Percentiles rank a stretch among this genome's conserved stretches.
Conservation (phyloP, 2,329 filamentous ascomycete genomes). For the Penicillium sp. region DNA sequence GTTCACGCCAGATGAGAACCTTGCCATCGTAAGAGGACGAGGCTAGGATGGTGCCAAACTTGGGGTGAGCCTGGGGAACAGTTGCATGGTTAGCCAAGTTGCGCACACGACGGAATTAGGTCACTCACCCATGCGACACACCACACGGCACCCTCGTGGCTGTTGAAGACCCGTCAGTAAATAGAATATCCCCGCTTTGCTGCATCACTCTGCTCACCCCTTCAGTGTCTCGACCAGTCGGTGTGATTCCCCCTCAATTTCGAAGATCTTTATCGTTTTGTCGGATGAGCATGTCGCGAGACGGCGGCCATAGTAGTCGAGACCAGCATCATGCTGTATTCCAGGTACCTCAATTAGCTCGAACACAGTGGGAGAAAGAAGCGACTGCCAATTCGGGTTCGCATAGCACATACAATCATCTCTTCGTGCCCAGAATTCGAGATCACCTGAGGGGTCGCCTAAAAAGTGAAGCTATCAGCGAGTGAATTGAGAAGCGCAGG, state of each 20-base stretch:
- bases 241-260: slow-evolving; percentile 91
- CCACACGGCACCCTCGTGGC: slow-evolving; percentile 97
- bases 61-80: slow-evolving; percentile 72
- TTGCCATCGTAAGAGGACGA: slow-evolving; percentile 96
- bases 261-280: slow-evolving; percentile 98
- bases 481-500: not conserved
- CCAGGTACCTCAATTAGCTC: slow-evolving; percentile 6
- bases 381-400: slow-evolving; percentile 9
- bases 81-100: slow-evolving; percentile 9
- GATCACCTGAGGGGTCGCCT: slow-evolving; percentile 71
- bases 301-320: slow-evolving; percentile 96
- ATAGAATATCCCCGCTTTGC: not conserved
- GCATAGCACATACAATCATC: slow-evolving; percentile 84
- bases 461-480: slow-evolving; percentile 15
- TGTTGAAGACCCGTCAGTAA: slow-evolving; percentile 41
- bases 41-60: slow-evolving; percentile 96
- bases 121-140: slow-evolving; percentile 79
- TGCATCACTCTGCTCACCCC: slow-evolving; percentile 62
- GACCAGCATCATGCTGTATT: slow-evolving; percentile 85
- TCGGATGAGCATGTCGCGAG: slow-evolving; percentile 97
- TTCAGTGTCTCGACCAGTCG: slow-evolving; percentile 89
- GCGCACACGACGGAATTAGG: not conserved
- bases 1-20: slow-evolving; percentile 97
- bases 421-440: slow-evolving; percentile 92
- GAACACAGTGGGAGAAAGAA: not conserved